phyloP scores from a whole-genome alignment of 768 basidiomycete genomes.

The Trametes coccinea region DNA sequence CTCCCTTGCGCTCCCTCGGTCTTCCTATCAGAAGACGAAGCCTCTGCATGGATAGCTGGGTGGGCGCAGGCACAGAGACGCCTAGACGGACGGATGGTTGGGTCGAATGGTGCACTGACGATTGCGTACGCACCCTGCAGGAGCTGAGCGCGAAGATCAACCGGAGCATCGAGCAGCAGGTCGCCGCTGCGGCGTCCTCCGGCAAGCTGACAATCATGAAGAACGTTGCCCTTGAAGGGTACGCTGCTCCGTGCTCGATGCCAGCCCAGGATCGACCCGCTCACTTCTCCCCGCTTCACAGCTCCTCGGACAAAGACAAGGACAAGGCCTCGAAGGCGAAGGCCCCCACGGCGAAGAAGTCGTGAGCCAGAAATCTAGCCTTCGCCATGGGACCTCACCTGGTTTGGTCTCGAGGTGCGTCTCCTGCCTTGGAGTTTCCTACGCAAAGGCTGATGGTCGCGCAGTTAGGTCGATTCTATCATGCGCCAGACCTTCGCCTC shows the following conservation, averaged over 20 bases:
- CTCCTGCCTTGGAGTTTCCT: background rate
- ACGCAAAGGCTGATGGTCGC: constrained; percentile 2
- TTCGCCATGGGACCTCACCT: background rate
- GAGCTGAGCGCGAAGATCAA: constrained; percentile 88
- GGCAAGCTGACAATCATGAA: constrained; percentile 96
- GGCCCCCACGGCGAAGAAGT: constrained; percentile 21
- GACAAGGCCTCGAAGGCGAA: background rate
- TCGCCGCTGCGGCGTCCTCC: constrained; percentile 84
- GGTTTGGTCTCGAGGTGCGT: constrained; percentile 1
- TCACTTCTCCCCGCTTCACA: background rate
- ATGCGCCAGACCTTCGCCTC: background rate
- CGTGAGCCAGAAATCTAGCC: constrained; percentile 2
- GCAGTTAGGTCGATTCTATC: background rate
- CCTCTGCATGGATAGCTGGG: background rate
- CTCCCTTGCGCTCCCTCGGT: background rate
- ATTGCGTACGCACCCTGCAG: constrained; percentile 41
- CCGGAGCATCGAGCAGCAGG: constrained; percentile 87
- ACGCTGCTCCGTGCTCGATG: constrained; percentile 12
- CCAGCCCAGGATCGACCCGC: background rate
- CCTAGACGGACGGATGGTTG: background rate
- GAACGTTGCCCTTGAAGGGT: constrained; percentile 49
- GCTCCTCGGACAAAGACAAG: constrained; percentile 15
- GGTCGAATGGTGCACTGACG: background rate
- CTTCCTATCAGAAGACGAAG: background rate
- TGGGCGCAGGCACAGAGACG: too few species aligned